Evolutionary conservation across 768 basidiomycete genomes (phyloP).

Genomic region (Hygrocybe coccinea): DNA sequence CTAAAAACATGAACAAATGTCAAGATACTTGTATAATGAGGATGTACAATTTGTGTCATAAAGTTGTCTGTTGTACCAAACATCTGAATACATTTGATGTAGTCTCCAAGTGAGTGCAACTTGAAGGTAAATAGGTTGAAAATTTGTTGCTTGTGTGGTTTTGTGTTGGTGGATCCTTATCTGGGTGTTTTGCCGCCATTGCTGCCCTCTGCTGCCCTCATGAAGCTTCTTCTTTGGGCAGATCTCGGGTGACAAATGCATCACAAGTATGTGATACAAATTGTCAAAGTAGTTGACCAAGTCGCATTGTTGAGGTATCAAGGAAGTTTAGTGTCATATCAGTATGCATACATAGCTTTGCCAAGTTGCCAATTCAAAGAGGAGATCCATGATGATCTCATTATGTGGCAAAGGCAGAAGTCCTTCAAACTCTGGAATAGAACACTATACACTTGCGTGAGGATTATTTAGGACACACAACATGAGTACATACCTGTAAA

Average conservation of each 20-base stretch:
- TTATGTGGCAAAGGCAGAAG: constrained; percentile 30
- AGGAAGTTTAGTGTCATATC: constrained; percentile 26
- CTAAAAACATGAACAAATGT: too few species aligned
- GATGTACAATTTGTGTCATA: constrained; percentile 28
- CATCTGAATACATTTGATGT: constrained; percentile 19
- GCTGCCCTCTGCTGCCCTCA: constrained; percentile 16
- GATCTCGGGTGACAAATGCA: constrained; percentile 18
- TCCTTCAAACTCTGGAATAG: constrained; percentile 33
- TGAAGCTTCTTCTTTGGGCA: constrained; percentile 26
- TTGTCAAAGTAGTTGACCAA: constrained; percentile 20
- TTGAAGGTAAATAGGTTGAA: constrained; percentile 27
- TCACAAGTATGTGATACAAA: constrained; percentile 19
- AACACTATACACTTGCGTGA: constrained; percentile 20
- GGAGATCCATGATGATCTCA: constrained; percentile 24
- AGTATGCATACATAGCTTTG: constrained; percentile 39
- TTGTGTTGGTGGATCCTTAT: neutral
- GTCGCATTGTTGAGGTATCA: constrained; percentile 22
- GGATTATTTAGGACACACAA: constrained; percentile 34
- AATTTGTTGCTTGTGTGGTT: constrained; percentile 8
- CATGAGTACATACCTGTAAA: constrained; percentile 35
- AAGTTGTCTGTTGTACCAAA: constrained; percentile 32
- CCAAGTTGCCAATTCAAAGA: constrained; percentile 31
- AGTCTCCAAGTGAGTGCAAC: constrained; percentile 27
- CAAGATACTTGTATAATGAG: too few species aligned
- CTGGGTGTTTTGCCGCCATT: constrained; percentile 3